Evolutionary conservation across 108 stramenopile genomes (phyloP).

Genomic region (Cyclotella baltica): DNA sequence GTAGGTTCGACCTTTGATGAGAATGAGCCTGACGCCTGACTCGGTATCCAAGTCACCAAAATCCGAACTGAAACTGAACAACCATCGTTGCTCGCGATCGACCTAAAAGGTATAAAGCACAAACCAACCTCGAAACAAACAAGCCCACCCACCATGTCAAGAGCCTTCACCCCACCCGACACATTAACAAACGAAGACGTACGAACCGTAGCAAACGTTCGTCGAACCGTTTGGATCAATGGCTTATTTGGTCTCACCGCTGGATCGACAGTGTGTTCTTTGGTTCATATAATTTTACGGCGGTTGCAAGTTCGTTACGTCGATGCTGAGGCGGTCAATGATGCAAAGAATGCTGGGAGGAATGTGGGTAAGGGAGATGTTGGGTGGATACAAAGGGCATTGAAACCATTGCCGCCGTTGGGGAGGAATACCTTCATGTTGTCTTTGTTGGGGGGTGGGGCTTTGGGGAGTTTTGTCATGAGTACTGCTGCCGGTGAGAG

Average conservation of each 20-base stretch:
- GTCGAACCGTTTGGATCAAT: conserved; percentile 77
- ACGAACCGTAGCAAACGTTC: conserved; percentile 69
- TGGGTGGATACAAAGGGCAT: conserved; percentile 15
- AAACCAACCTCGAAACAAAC: neutral
- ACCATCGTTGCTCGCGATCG: too few relatives aligned
- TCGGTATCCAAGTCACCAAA: too few relatives aligned
- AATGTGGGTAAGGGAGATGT: neutral
- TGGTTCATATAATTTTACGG: conserved; percentile 26
- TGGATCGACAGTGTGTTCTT: conserved; percentile 23
- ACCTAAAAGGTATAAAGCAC: neutral
- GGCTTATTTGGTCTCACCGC: conserved; percentile 68
- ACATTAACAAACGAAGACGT: conserved; percentile 74
- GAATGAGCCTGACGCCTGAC: too few relatives aligned
- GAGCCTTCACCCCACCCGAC: conserved; percentile 74
- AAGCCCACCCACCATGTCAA: conserved; percentile 54
- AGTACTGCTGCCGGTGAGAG: conserved; percentile 58
- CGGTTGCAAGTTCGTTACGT: conserved; percentile 25
- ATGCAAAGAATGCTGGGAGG: neutral
- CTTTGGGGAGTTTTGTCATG: conserved; percentile 76
- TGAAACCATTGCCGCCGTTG: conserved; percentile 38
- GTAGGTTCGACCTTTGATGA: too few relatives aligned
- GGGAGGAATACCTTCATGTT: conserved; percentile 71
- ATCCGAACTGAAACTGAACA: too few relatives aligned
- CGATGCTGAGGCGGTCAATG: neutral
- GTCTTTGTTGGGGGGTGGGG: conserved; percentile 69